These are phyloP conservation scores for Phalaenopsis aphrodite DNA, from an alignment of 106 monocot species.

Conservation along the genomic window DNA sequence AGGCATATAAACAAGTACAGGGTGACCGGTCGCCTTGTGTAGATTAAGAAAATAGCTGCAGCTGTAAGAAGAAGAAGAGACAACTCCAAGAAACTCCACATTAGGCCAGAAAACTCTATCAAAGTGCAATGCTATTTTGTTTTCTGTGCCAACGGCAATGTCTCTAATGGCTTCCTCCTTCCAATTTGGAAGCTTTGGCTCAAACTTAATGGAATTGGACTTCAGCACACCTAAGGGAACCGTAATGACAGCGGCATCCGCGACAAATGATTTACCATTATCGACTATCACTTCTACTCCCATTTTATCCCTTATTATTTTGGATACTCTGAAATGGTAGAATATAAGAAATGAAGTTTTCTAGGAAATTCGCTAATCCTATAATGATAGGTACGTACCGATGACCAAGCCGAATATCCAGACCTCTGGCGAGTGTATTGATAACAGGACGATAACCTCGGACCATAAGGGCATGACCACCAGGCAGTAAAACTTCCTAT, in stretches of 20 bases:
- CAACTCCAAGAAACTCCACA: slow-evolving; percentile 93
- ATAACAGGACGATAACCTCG: slow-evolving; percentile 90
- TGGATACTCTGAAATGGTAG: slow-evolving; percentile 54
- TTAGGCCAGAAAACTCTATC: slow-evolving; percentile 98
- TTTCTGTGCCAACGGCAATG: slow-evolving; percentile 73
- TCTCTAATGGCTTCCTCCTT: slow-evolving; percentile 81
- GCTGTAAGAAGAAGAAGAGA: slow-evolving; percentile 78
- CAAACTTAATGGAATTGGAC: slow-evolving; percentile 63
- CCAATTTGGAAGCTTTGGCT: slow-evolving; percentile 84
- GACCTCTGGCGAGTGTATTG: slow-evolving; percentile 81
- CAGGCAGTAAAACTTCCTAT: slow-evolving; percentile 88
- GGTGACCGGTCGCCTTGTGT: slow-evolving; percentile 97
- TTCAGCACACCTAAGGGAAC: slow-evolving; percentile 96
- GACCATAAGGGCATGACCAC: slow-evolving; percentile 97
- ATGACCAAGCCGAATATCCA: slow-evolving; percentile 79
- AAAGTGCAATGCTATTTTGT: slow-evolving; percentile 92
- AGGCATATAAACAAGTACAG: slow-evolving; percentile 99
- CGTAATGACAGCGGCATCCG: slow-evolving; percentile 76
- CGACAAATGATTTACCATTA: slow-evolving; percentile 66
- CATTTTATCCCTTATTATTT: slow-evolving; percentile 55
- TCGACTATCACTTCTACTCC: slow-evolving; percentile 71
- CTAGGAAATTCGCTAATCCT: background rate
- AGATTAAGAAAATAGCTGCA: slow-evolving; percentile 99
- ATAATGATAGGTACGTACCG: slow-evolving; percentile 20
- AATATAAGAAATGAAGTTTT: slow-evolving; percentile 6